Percentiles rank a stretch among this genome's conserved stretches.
phyloP scores from a whole-genome alignment of 192 early-diverging fungal species.

The Backusella mclennaniae region DNA sequence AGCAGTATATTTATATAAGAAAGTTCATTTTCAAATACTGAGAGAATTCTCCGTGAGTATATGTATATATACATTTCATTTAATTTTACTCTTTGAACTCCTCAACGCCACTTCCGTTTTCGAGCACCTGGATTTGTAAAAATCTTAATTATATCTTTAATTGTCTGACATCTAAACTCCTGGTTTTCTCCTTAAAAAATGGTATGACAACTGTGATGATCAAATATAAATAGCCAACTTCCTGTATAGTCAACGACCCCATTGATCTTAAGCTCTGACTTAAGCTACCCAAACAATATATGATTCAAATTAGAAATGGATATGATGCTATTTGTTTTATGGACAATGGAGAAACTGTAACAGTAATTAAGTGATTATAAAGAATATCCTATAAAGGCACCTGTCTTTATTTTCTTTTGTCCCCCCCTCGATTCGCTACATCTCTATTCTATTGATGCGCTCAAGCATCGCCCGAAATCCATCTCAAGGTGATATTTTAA shows the following conservation, averaged over 20 bases:
- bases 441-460: too few relatives aligned
- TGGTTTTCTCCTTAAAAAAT: background rate
- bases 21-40: background rate
- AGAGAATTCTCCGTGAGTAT: background rate
- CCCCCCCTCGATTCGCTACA: too few relatives aligned
- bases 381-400: too few relatives aligned
- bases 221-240: background rate
- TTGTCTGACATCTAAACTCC: slow-evolving; percentile 4
- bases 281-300: too few relatives aligned
- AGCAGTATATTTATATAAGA: background rate
- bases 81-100: background rate
- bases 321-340: too few relatives aligned
- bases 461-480: too few relatives aligned
- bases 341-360: too few relatives aligned
- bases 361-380: too few relatives aligned
- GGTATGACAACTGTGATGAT: background rate
- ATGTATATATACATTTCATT: background rate
- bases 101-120: slow-evolving; percentile 2
- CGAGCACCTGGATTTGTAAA: background rate
- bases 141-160: background rate
- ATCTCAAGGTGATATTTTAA: too few relatives aligned
- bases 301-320: too few relatives aligned
- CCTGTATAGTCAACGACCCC: background rate
- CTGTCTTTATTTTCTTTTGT: too few relatives aligned
- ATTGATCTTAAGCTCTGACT: too few relatives aligned